Percentiles rank a stretch among this genome's conserved stretches.
Evolutionary conservation across 345 rosid species (phyloP).

Genomic region (Lumnitzera racemosa): DNA sequence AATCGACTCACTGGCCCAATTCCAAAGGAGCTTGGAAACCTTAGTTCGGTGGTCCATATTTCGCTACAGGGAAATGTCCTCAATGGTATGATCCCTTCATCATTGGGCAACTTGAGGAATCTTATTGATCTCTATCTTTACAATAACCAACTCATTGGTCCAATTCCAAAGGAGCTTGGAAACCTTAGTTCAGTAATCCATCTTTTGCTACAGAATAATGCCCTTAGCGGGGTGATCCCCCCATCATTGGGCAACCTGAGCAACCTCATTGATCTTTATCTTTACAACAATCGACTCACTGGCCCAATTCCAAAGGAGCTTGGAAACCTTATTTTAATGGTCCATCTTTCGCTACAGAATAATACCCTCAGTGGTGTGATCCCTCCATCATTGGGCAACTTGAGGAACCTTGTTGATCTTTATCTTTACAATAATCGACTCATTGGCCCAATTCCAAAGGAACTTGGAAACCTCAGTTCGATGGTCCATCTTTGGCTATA

Average conservation of each 20-base stretch:
- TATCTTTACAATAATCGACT: neutral
- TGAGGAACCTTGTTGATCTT: neutral
- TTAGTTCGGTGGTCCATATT: no score
- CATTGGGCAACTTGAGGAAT: no score
- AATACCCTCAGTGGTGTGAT: neutral
- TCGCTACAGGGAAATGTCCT: no score
- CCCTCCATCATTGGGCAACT: neutral
- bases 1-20: neutral
- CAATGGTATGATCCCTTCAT: no score
- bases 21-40: no score
- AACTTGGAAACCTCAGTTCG: no score
- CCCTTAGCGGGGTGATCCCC: neutral
- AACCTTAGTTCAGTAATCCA: neutral
- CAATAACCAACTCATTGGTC: no score
- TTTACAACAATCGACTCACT: neutral
- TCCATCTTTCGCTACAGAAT: neutral
- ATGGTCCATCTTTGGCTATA: no score
- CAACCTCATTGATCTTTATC: neutral
- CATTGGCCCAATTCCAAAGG: neutral
- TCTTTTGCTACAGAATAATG: neutral
- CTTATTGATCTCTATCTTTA: no score
- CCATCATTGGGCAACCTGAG: neutral
- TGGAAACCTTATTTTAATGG: neutral
- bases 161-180: neutral
- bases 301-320: neutral